Percentiles rank a stretch among this genome's conserved stretches.
These are phyloP conservation scores for Senna siamea DNA, from an alignment of 306 rosid genomes.

Conservation along the genomic window DNA sequence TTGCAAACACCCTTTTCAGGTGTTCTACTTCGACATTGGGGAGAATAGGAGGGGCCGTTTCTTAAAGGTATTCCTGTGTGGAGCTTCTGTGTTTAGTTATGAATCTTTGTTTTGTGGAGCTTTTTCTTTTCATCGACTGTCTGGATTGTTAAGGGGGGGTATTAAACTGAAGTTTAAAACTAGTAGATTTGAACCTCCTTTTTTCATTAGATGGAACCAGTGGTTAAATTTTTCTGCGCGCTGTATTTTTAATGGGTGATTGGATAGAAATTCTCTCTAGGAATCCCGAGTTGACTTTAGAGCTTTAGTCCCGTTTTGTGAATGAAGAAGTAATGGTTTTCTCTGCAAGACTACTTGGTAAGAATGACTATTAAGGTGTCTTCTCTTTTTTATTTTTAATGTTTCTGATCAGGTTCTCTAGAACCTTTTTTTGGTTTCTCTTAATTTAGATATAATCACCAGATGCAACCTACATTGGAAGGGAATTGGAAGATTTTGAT, in stretches of 20 bases:
- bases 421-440: background rate
- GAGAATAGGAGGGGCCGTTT: conserved; percentile 99
- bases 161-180: background rate
- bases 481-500: background rate
- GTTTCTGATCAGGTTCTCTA: background rate
- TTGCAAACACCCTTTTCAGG: conserved; percentile 45
- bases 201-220: background rate
- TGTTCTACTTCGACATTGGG: conserved; percentile 97
- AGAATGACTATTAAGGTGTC: background rate
- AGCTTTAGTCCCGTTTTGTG: background rate
- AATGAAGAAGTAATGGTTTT: background rate
- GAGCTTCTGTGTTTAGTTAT: background rate
- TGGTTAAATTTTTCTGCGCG: background rate
- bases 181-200: background rate
- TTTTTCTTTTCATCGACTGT: background rate
- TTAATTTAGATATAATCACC: background rate
- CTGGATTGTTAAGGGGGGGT: background rate
- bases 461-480: background rate
- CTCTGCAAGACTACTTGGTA: background rate
- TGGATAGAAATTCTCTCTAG: background rate
- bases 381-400: background rate
- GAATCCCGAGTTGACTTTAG: background rate
- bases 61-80: conserved; percentile 74
- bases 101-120: background rate
- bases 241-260: background rate